These are phyloP conservation scores for Silene coronaria DNA, from an alignment of 179 eudicot species.

Conservation along the genomic window DNA sequence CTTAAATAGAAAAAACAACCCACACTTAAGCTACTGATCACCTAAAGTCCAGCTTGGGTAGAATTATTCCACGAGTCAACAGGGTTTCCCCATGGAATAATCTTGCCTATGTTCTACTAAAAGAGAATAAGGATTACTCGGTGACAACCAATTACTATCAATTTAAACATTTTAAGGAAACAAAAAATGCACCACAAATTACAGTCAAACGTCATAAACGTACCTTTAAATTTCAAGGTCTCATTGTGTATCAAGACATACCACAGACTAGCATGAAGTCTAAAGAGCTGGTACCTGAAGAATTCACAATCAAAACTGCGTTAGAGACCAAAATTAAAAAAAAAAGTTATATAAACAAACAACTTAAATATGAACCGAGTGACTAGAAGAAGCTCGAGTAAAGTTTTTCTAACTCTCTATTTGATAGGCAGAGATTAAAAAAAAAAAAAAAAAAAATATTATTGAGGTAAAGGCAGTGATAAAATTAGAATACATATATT, in stretches of 20 bases:
- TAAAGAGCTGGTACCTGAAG: slow-evolving; percentile 6
- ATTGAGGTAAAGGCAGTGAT: no score
- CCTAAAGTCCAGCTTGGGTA: no score
- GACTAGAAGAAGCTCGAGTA: background rate
- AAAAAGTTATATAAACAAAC: background rate
- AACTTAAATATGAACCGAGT: background rate
- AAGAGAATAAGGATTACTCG: background rate
- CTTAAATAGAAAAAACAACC: no score
- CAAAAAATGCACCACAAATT: background rate
- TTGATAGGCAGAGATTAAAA: background rate
- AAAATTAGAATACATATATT: no score
- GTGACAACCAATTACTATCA: background rate
- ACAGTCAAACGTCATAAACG: background rate
- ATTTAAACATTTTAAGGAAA: background rate
- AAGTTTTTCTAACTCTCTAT: background rate
- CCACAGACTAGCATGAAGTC: background rate
- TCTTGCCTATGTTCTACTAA: background rate
- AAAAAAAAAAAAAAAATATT: no score
- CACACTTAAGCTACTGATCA: no score
- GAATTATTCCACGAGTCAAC: no score
- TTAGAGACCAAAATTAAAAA: background rate
- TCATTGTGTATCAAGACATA: background rate
- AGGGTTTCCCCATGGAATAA: background rate
- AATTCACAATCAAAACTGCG: background rate
- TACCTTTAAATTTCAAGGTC: background rate